Conservation (phyloP, 495 filamentous ascomycete species). For the Trichoderma orchidacearum region DNA sequence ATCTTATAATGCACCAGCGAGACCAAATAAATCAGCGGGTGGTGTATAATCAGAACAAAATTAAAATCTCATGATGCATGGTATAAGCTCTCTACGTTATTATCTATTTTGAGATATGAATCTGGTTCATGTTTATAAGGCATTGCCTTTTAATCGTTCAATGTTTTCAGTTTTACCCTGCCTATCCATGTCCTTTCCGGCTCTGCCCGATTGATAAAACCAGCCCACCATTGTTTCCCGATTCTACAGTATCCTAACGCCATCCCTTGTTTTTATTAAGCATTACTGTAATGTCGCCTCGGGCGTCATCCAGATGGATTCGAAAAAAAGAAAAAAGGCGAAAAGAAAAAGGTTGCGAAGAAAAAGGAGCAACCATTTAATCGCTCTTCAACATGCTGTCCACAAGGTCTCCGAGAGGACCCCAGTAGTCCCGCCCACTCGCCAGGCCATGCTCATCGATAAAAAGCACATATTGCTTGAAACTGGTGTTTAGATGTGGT, state of each 20-base stretch:
- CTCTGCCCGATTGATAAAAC: not conserved
- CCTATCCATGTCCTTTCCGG: not conserved
- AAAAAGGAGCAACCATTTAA: slow-evolving; percentile 21
- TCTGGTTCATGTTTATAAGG: not conserved
- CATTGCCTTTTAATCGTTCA: not conserved
- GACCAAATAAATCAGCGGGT: too few relatives aligned
- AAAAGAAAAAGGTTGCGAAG: not conserved
- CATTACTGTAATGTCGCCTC: not conserved
- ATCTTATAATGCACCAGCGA: too few relatives aligned
- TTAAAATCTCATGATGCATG: too few relatives aligned
- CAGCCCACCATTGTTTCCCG: not conserved
- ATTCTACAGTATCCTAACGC: not conserved
- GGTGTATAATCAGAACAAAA: too few relatives aligned
- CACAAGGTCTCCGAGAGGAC: slow-evolving; percentile 89
- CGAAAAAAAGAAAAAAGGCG: not conserved
- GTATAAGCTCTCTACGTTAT: not conserved
- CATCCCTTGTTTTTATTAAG: not conserved
- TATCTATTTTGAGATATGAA: not conserved
- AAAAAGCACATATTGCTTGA: slow-evolving; percentile 98
- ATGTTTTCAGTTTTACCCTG: not conserved
- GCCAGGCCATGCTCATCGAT: slow-evolving; percentile 84
- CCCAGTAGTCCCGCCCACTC: slow-evolving; percentile 94
- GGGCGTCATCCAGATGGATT: not conserved
- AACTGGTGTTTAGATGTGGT: slow-evolving; percentile 95
- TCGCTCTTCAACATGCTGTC: slow-evolving; percentile 95